phyloP scores from a whole-genome alignment of 805 yeast species.

The Nakazawaea molendinolei region DNA sequence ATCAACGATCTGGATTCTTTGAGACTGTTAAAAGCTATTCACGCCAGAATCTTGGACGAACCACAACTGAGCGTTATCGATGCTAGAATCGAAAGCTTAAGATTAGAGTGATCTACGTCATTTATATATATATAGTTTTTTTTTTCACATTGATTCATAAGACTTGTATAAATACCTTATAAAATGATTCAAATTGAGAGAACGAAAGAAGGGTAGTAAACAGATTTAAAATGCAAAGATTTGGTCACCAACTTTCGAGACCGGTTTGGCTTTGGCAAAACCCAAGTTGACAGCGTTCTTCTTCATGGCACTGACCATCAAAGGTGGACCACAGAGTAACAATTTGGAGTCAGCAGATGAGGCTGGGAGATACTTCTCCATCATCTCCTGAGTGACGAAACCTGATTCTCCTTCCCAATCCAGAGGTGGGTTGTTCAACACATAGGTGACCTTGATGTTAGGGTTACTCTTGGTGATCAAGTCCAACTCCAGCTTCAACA shows the following conservation, averaged over 20 bases:
- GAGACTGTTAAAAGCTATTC: slow-evolving; percentile 82
- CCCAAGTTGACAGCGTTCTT: slow-evolving; percentile 72
- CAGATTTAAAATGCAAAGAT: slow-evolving; percentile 82
- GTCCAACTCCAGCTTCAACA: slow-evolving; percentile 76
- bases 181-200: too few species aligned
- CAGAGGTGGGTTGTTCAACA: slow-evolving; percentile 66
- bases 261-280: slow-evolving; percentile 77
- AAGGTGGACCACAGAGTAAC: slow-evolving; percentile 90
- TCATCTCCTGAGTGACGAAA: slow-evolving; percentile 69
- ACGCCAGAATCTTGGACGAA: slow-evolving; percentile 61
- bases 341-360: slow-evolving; percentile 58
- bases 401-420: slow-evolving; percentile 78
- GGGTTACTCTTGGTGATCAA: slow-evolving; percentile 49
- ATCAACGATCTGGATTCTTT: slow-evolving; percentile 77
- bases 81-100: slow-evolving; percentile 39
- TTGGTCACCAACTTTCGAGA: slow-evolving; percentile 85
- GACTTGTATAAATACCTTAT: background rate
- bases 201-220: too few species aligned
- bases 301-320: slow-evolving; percentile 81
- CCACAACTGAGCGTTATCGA: slow-evolving; percentile 24
- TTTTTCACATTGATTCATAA: background rate
- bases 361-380: slow-evolving; percentile 57
- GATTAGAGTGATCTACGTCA: slow-evolving; percentile 25
- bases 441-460: slow-evolving; percentile 62
- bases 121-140: background rate